phyloP scores from a whole-genome alignment of 768 basidiomycete genomes.

The Tephrocybe sp. region DNA sequence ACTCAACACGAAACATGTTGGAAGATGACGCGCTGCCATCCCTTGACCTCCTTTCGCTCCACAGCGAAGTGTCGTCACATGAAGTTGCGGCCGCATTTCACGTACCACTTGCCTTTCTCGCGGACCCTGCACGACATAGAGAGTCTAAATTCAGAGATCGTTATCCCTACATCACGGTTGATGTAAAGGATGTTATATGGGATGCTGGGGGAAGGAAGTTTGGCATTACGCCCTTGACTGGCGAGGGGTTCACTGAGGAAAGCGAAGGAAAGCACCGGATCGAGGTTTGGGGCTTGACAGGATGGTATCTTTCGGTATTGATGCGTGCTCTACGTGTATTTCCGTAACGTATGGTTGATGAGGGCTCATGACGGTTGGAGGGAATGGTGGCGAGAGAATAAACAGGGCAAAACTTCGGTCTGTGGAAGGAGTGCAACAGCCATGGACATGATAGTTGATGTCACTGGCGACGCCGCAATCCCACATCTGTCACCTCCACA shows the following conservation, averaged over 20 bases:
- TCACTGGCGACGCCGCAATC: slow-evolving; percentile 30
- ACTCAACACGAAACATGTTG: slow-evolving; percentile 14
- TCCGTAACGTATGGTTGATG: slow-evolving; percentile 23
- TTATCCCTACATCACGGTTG: slow-evolving; percentile 63
- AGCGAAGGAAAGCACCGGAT: slow-evolving; percentile 43
- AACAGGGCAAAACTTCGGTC: neutral
- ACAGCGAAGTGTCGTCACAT: slow-evolving; percentile 41
- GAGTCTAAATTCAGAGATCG: slow-evolving; percentile 52
- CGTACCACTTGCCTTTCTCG: slow-evolving; percentile 55
- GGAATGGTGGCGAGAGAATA: neutral
- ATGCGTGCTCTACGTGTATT: slow-evolving; percentile 55
- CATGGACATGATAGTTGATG: neutral
- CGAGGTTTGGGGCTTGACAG: slow-evolving; percentile 83
- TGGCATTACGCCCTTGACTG: slow-evolving; percentile 23
- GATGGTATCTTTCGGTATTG: slow-evolving; percentile 72
- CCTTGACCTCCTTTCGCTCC: slow-evolving; percentile 49
- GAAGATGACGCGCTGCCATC: slow-evolving; percentile 57
- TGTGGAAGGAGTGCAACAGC: too few relatives aligned
- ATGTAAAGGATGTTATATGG: slow-evolving; percentile 59
- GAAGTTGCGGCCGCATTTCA: slow-evolving; percentile 76
- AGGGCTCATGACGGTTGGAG: too few relatives aligned
- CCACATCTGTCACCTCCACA: slow-evolving; percentile 13
- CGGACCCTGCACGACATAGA: slow-evolving; percentile 46
- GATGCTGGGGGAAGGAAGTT: slow-evolving; percentile 14
- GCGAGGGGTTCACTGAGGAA: slow-evolving; percentile 30